Evolutionary conservation across 192 early-diverging fungal species (phyloP).

Genomic region (Phycomyces nitens): DNA sequence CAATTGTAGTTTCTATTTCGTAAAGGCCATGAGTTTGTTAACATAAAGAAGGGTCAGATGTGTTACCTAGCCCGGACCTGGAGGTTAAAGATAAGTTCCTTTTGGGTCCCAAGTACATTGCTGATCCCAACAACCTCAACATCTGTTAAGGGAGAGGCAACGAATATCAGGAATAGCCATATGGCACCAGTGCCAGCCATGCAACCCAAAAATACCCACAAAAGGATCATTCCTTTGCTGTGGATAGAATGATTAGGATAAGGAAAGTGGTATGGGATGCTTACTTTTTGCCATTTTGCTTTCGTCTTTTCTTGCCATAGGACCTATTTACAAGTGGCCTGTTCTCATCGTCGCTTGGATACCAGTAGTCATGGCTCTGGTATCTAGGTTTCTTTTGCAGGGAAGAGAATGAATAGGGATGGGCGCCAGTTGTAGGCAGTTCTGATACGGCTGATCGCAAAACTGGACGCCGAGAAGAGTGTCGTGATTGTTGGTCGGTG

Average conservation of each 20-base stretch:
- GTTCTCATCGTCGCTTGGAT: conserved; percentile 29
- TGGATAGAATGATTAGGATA: neutral
- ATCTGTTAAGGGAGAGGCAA: conserved; percentile 18
- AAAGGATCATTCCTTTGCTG: conserved; percentile 6
- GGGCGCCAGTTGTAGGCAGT: conserved; percentile 6
- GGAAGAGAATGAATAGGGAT: neutral
- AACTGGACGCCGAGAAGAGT: conserved; percentile 13
- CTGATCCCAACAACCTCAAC: conserved; percentile 37
- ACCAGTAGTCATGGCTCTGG: conserved; percentile 9
- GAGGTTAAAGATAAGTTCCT: conserved; percentile 62
- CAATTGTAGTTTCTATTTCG: conserved; percentile 51
- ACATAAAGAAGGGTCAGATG: neutral
- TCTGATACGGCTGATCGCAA: conserved; percentile 31
- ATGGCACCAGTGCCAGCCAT: neutral
- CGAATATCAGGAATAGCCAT: conserved; percentile 12
- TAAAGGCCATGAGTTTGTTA: neutral
- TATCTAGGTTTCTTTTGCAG: conserved; percentile 1
- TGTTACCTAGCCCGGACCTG: conserved; percentile 46
- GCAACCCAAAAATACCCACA: conserved; percentile 9
- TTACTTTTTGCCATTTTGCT: conserved; percentile 19
- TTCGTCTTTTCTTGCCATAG: conserved; percentile 13
- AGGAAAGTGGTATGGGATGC: neutral
- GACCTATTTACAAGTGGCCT: conserved; percentile 13
- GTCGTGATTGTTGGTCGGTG: conserved; percentile 10
- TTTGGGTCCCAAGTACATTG: conserved; percentile 62